Evolutionary conservation across 2,329 filamentous ascomycete genomes (phyloP).

Genomic region (Thyridium curvatum): DNA sequence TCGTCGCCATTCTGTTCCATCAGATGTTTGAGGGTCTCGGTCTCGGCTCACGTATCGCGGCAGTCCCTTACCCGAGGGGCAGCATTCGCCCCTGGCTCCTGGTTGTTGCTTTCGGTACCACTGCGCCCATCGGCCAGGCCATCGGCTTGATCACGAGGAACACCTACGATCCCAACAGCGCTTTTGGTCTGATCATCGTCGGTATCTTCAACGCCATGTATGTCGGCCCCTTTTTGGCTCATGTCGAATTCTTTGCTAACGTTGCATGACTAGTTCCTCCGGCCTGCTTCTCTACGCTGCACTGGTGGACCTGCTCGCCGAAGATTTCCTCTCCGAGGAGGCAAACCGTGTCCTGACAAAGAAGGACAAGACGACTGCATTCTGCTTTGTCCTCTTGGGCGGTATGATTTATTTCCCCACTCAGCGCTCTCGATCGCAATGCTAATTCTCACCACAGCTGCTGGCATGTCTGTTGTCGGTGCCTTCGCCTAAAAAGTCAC

Average conservation of each 20-base stretch:
- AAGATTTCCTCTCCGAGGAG: slow-evolving; percentile 59
- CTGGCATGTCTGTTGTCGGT: slow-evolving; percentile 39
- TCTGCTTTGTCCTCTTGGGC: slow-evolving; percentile 43
- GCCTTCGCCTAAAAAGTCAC: slow-evolving; percentile 32
- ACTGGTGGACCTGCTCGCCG: slow-evolving; percentile 56
- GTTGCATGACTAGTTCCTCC: slow-evolving; percentile 36
- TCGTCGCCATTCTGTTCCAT: slow-evolving; percentile 66
- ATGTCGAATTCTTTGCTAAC: too few species aligned
- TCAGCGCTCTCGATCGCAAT: neutral
- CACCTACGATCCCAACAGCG: slow-evolving; percentile 56
- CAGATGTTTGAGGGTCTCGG: slow-evolving; percentile 66
- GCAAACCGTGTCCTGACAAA: slow-evolving; percentile 40
- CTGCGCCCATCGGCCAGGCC: slow-evolving; percentile 58
- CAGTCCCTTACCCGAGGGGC: slow-evolving; percentile 51
- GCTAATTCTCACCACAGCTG: slow-evolving; percentile 20
- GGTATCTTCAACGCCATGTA: slow-evolving; percentile 61
- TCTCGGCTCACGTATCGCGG: slow-evolving; percentile 64
- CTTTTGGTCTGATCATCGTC: slow-evolving; percentile 57
- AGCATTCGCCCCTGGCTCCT: slow-evolving; percentile 55
- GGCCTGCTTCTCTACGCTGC: slow-evolving; percentile 57
- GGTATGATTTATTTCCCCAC: slow-evolving; percentile 25
- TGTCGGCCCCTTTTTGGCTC: too few species aligned
- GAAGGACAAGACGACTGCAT: slow-evolving; percentile 47
- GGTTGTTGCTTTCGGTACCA: slow-evolving; percentile 56
- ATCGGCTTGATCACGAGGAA: slow-evolving; percentile 52